phyloP scores from a whole-genome alignment of 108 stramenopile genomes.

The Nannochloropsis granulata region DNA sequence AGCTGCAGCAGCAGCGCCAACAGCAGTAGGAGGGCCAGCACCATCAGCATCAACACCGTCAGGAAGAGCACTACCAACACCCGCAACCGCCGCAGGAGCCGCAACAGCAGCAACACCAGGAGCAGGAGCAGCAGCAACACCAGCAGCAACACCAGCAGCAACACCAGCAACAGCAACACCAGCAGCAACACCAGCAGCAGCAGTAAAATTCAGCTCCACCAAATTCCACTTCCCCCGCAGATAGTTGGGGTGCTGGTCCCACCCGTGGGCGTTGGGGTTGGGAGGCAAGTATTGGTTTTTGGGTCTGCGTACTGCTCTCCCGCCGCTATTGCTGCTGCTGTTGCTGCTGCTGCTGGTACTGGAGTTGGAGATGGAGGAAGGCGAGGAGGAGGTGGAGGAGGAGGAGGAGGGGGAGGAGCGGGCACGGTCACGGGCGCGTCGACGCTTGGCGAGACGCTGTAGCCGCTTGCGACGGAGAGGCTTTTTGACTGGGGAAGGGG shows the following conservation, averaged over 20 bases:
- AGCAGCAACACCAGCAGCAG: background rate
- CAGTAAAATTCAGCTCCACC: background rate
- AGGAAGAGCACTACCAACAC: too few species aligned
- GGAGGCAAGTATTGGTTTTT: slow-evolving; percentile 10
- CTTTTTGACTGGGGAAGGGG: background rate
- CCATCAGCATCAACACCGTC: background rate
- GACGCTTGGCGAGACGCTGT: background rate
- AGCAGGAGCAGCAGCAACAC: background rate
- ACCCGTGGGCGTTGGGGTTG: slow-evolving; percentile 17
- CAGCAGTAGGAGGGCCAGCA: background rate
- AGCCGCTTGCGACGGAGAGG: background rate
- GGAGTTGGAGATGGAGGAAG: background rate
- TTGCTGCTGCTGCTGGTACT: background rate
- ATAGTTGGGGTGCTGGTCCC: slow-evolving; percentile 18
- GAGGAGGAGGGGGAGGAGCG: background rate
- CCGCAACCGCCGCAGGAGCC: background rate
- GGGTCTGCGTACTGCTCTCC: background rate
- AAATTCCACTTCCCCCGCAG: slow-evolving; percentile 10
- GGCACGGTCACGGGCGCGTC: background rate
- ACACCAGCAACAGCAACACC: background rate
- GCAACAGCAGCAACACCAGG: background rate
- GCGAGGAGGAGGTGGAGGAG: background rate
- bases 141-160: background rate
- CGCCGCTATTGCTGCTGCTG: background rate
- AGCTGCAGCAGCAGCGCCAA: background rate